Conservation (phyloP, 495 filamentous ascomycete genomes). For the Hyaloscypha hepaticicola region DNA sequence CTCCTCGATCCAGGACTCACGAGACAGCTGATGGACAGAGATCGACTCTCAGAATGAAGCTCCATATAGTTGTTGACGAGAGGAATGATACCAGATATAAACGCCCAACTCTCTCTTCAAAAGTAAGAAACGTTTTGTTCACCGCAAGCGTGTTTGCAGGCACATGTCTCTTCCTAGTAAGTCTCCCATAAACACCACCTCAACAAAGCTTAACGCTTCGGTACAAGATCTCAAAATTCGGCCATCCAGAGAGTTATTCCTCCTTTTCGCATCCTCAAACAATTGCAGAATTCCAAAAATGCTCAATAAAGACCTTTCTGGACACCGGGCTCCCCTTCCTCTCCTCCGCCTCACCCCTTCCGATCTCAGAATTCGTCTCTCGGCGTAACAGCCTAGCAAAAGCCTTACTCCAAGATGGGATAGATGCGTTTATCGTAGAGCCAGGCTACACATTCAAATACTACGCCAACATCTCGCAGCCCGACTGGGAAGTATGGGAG, state of each 20-base stretch:
- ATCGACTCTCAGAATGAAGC: neutral
- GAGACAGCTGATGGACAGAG: neutral
- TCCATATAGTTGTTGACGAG: neutral
- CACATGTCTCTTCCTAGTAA: conserved; percentile 2
- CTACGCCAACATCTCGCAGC: conserved; percentile 54
- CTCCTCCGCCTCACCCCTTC: conserved; percentile 41
- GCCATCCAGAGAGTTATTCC: conserved; percentile 30
- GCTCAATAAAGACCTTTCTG: conserved; percentile 43
- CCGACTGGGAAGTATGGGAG: conserved; percentile 59
- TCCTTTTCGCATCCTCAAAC: conserved; percentile 37
- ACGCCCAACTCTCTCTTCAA: neutral
- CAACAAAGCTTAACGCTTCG: neutral
- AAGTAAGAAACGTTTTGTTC: neutral
- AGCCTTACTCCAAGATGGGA: conserved; percentile 43
- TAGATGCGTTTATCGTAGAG: conserved; percentile 53
- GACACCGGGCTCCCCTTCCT: conserved; percentile 46
- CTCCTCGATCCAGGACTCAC: neutral
- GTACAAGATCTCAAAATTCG: conserved; percentile 21
- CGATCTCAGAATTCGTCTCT: conserved; percentile 42
- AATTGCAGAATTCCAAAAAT: conserved; percentile 41
- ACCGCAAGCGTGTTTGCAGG: neutral
- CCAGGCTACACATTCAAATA: conserved; percentile 60
- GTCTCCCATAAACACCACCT: neutral
- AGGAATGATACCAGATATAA: neutral
- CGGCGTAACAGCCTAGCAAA: conserved; percentile 47